Base-by-base conservation (phyloP, 805 yeast species). In the Priceomyces carsonii region DNA sequence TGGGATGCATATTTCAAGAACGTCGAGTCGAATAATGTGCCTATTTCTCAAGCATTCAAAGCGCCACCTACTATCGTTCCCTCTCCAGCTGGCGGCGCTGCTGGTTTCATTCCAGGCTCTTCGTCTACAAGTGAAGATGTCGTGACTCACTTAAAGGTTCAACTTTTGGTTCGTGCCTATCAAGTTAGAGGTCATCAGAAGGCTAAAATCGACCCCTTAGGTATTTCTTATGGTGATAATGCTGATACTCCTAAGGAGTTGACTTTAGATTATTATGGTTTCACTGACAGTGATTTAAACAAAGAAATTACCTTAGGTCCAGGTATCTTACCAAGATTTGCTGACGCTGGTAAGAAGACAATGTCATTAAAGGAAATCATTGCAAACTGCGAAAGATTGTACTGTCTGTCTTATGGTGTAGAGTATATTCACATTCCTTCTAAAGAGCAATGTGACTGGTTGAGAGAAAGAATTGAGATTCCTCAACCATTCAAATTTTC, bases 181-280 rank as follows among this genome's bases (percentile, higher is more conserved):
- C 99, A 93, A 72, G 99, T 93, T 35, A 82, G 98, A 66, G 99
- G 99, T 49, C 99, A 93, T 65, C 85, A 82, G 63, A 87, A 86
- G 71, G 97, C 98, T 29, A 83, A 81, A 52, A 82, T 89, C 43
- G 99, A 93, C 65, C 99, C 99, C n/a, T 72, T 93, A 57, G 91
- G 85, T 23, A 85, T 91, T 55, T 79, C 90, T 13, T 86, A 81
- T 57, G 97, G 93, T 50, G 85, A 79, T 54, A 78, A 77, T 53
- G 61, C 66, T 34, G 69, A 73, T 12, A 44, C 75, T 29, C 97
- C 99, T 44, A 80, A 75, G 56, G 99, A 93, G 69, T 75, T 93
- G 59, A 87, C 96, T 32, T 71, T 89, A 42, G 97, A 89, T 47
- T 85, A 86, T 69, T 93, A 93, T 60, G 95, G 93, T 21, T 91